Conservation (phyloP, 164 flowering plant species). For the Liquidambar formosana region DNA sequence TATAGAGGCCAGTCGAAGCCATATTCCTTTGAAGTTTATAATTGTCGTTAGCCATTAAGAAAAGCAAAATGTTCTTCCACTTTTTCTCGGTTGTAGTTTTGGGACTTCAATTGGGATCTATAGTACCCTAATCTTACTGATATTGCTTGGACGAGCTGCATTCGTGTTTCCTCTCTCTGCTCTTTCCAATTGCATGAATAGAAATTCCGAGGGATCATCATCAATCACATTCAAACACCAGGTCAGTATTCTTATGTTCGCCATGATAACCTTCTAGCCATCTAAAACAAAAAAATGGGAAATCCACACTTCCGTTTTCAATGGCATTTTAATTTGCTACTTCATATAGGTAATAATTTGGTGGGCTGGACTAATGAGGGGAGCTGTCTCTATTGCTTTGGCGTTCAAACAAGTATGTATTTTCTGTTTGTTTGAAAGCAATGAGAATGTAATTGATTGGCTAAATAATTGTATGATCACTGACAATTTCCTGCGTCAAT, state of each 20-base stretch:
- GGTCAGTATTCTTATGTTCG: conserved; percentile 30
- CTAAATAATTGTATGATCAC: background rate
- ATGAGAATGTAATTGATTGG: background rate
- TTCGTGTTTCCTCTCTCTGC: conserved; percentile 84
- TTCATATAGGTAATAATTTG: conserved; percentile 63
- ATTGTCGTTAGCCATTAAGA: no score
- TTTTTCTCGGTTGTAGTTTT: conserved; percentile 43
- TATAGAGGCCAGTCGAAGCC: no score
- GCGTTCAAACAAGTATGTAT: conserved; percentile 77
- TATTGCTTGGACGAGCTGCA: conserved; percentile 81
- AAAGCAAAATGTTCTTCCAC: background rate
- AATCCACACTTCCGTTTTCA: background rate
- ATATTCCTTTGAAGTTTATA: no score
- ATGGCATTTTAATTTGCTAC: background rate
- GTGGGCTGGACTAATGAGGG: conserved; percentile 99
- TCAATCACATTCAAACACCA: conserved; percentile 63
- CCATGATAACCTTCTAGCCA: background rate
- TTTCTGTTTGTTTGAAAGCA: background rate
- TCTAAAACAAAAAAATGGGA: background rate
- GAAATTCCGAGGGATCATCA: conserved; percentile 24
- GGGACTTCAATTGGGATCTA: conserved; percentile 42
- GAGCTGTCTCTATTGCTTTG: conserved; percentile 93
- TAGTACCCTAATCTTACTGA: conserved; percentile 42
- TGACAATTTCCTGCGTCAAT: background rate
- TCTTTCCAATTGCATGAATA: conserved; percentile 59